Base-by-base conservation (phyloP, 164 flowering plant species). In the Euptelea pleiosperma region DNA sequence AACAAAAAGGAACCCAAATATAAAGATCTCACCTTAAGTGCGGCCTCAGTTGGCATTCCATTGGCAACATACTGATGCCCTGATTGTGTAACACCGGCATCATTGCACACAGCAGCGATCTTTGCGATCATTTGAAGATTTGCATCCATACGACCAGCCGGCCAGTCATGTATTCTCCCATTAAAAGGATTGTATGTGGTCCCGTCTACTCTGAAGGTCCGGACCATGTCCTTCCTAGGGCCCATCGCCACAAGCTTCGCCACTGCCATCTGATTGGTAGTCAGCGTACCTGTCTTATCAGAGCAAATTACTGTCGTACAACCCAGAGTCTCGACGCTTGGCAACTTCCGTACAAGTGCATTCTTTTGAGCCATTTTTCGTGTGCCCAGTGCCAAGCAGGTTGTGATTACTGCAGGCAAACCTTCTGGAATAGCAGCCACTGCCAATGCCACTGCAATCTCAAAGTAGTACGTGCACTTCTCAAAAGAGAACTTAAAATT, bases 21-120 rank as follows among this genome's bases (percentile, higher is more conserved):
- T 7, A 49, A 4, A 54, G n/a, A 4, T 49, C 26, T 70, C 45
- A 89, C 96, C 93, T 89, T 89, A 31, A 89, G 61, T 47, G 96
- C 93, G 30, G 96, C 96, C 73, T 89, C 96, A 35, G 96, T 89
- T n/a, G 96, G 96, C 82, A 86, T 73, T 52, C 96, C 96, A 62
- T 41, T 75, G 31, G 96, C 81, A 25, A 79, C 62, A 70, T 63
- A 86, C 43, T 82, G 77, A 64, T 74, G 33, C 25, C 78, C 93
- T 7, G 89, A 63, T 45, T 69, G 74, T 26, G 70, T 62, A 22
- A 89, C 68, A 49, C 82, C 72, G n/a, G 96, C 82, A 79, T 89
- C 93, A 72, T 89, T 89, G 57, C 91, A 86, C 24, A 86, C 40
- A 29, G 96, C 82, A 45, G 87, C 80, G 30, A 89, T 73, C 73